Base-by-base conservation (phyloP, 108 stramenopile genomes). In the Cyclostephanos invisitatus region DNA sequence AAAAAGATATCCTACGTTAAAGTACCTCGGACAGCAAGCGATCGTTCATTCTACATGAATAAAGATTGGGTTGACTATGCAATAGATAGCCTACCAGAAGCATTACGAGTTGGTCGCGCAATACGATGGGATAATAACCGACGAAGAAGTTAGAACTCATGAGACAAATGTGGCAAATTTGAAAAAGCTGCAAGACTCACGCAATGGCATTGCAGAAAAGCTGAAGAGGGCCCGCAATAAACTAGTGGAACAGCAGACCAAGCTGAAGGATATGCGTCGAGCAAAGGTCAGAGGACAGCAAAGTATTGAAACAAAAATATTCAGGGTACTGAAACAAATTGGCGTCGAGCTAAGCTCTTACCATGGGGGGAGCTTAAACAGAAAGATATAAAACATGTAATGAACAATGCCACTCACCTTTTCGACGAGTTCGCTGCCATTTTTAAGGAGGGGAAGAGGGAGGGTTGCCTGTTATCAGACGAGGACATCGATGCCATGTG, bases 361-460 rank as follows among this genome's bases (percentile, higher is more conserved):
- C n/a, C 2, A 20, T 21, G 7, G 7, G 18, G 8, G 21, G 51
- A 66, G 24, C 5, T 18, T 66, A 27, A 49, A 48, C 17, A 49
- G 64, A 32, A 66, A 66, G 49, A 53, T 50, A 50, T 49, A 0
- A 38, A 28, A 53, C 49, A 66, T 15, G 32, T 66, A 17, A n/a
- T n/a, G n/a, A n/a, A n/a, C n/a, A n/a, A n/a, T n/a, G n/a, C n/a
- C n/a, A n/a, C n/a, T n/a, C n/a, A n/a, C n/a, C n/a, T n/a, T n/a
- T n/a, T n/a, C n/a, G n/a, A n/a, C n/a, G n/a, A n/a, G n/a, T n/a
- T n/a, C n/a, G n/a, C n/a, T n/a, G n/a, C n/a, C n/a, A n/a, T n/a
- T n/a, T n/a, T n/a, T n/a, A n/a, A n/a, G n/a, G n/a, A n/a, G n/a
- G n/a, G n/a, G n/a, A n/a, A n/a, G n/a, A n/a, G n/a, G n/a, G n/a